Percentiles rank a stretch among this genome's conserved stretches.
Conservation (phyloP, 2,329 filamentous ascomycete genomes). For the Fusarium succisae region DNA sequence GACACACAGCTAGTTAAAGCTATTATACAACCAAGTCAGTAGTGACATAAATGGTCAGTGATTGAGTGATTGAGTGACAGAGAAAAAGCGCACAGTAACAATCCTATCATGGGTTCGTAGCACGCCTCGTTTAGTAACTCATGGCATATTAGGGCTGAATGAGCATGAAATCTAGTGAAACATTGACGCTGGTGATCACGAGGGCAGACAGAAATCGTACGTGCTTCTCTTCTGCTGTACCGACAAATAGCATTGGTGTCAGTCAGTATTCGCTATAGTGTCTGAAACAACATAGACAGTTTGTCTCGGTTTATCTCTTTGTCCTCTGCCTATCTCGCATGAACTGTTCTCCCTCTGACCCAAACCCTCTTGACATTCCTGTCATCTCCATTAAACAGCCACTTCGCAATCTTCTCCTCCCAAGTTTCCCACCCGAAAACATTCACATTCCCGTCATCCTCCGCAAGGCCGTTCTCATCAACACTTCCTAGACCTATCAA, state of each 20-base stretch:
- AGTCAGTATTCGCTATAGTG: background rate
- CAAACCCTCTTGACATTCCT: slow-evolving; percentile 89
- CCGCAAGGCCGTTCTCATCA: slow-evolving; percentile 50
- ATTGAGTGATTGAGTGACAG: background rate
- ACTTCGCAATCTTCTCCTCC: slow-evolving; percentile 89
- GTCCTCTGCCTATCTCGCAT: slow-evolving; percentile 49
- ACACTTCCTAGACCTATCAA: slow-evolving; percentile 72
- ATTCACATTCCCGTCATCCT: slow-evolving; percentile 74
- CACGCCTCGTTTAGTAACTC: background rate
- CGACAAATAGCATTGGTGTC: background rate
- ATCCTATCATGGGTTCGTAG: background rate
- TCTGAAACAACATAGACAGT: background rate
- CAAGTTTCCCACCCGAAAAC: slow-evolving; percentile 92
- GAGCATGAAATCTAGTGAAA: background rate
- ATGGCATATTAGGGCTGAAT: background rate
- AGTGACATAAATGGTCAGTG: background rate
- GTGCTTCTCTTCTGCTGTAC: background rate
- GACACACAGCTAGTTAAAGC: background rate
- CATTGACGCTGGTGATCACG: background rate
- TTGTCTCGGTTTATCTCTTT: background rate
- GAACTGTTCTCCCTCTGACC: slow-evolving; percentile 86
- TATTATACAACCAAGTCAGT: background rate
- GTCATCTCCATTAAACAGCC: slow-evolving; percentile 94
- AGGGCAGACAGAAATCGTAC: background rate
- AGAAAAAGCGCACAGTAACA: background rate